Conservation (phyloP, 2,329 filamentous ascomycete species). For the Aspergillus intermedius region DNA sequence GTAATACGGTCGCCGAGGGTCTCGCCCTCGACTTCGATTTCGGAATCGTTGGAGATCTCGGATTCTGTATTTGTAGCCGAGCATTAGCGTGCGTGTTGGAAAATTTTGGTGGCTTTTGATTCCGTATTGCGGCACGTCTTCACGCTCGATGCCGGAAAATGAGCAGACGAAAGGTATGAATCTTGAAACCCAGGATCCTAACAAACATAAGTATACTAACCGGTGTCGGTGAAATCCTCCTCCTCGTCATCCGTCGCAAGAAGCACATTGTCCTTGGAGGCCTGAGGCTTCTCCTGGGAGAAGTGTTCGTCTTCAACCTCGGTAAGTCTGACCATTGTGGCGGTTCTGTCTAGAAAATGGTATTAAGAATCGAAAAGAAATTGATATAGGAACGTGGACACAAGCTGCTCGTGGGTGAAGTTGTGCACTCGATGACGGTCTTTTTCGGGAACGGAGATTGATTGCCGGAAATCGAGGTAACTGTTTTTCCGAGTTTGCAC, state of each 20-base stretch:
- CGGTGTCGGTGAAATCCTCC: slow-evolving; percentile 87
- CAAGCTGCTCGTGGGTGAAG: slow-evolving; percentile 4
- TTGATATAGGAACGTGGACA: slow-evolving; percentile 4
- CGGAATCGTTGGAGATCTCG: slow-evolving; percentile 74
- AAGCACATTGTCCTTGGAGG: slow-evolving; percentile 52
- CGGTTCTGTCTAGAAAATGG: slow-evolving; percentile 8
- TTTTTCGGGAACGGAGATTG: slow-evolving; percentile 13
- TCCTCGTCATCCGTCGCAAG: slow-evolving; percentile 54
- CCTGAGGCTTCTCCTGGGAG: slow-evolving; percentile 61
- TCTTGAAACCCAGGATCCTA: neutral
- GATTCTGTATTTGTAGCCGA: slow-evolving; percentile 52
- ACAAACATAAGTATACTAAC: slow-evolving; percentile 46
- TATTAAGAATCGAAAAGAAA: slow-evolving; percentile 3
- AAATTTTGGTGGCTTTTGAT: slow-evolving; percentile 5
- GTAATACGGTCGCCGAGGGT: slow-evolving; percentile 61
- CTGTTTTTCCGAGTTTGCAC: slow-evolving; percentile 32
- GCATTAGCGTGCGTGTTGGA: slow-evolving; percentile 6
- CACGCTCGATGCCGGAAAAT: too few species aligned
- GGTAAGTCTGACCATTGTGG: slow-evolving; percentile 84
- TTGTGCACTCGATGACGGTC: slow-evolving; percentile 5
- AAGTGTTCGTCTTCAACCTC: slow-evolving; percentile 98
- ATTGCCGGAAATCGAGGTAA: slow-evolving; percentile 23
- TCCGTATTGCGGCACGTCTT: neutral
- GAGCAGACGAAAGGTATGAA: neutral
- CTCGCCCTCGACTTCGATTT: slow-evolving; percentile 54